Conservation (phyloP, 2,329 filamentous ascomycete species). For the Rutstroemia sp. region DNA sequence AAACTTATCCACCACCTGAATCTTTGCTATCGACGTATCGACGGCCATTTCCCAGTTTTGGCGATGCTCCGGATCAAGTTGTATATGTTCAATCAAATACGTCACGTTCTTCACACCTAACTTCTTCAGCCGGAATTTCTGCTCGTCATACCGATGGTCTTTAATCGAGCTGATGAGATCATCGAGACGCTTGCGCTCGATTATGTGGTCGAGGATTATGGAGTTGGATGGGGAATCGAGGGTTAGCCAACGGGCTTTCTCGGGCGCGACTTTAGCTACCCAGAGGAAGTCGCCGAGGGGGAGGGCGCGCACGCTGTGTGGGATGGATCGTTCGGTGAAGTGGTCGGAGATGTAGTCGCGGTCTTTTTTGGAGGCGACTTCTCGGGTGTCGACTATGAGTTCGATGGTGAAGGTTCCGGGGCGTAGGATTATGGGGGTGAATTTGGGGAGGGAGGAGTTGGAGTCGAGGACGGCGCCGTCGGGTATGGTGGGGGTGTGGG, state of each 20-base stretch:
- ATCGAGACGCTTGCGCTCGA: slow-evolving; percentile 74
- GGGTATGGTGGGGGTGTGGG: slow-evolving; percentile 14
- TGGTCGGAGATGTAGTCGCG: slow-evolving; percentile 68
- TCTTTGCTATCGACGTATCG: slow-evolving; percentile 65
- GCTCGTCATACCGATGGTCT: slow-evolving; percentile 75
- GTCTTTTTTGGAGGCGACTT: slow-evolving; percentile 65
- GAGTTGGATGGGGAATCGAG: slow-evolving; percentile 59
- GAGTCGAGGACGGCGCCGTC: slow-evolving; percentile 19
- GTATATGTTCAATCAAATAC: slow-evolving; percentile 70
- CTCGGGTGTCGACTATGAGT: slow-evolving; percentile 66
- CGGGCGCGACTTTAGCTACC: slow-evolving; percentile 61
- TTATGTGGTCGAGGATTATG: slow-evolving; percentile 70
- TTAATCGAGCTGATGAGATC: slow-evolving; percentile 76
- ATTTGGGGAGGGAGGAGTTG: slow-evolving; percentile 26
- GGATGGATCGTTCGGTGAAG: slow-evolving; percentile 49
- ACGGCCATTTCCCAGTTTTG: slow-evolving; percentile 64
- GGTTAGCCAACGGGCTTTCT: slow-evolving; percentile 38
- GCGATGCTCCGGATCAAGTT: slow-evolving; percentile 46
- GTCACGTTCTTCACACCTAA: slow-evolving; percentile 70
- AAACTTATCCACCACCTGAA: slow-evolving; percentile 71
- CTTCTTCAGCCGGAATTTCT: slow-evolving; percentile 70
- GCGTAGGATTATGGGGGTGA: slow-evolving; percentile 53
- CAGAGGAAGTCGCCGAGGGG: slow-evolving; percentile 72
- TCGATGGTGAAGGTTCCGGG: slow-evolving; percentile 65
- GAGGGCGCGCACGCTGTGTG: slow-evolving; percentile 48